Evolutionary conservation across 257 asterid genomes (phyloP).

Genomic region (Nyctanthes arbortristis): DNA sequence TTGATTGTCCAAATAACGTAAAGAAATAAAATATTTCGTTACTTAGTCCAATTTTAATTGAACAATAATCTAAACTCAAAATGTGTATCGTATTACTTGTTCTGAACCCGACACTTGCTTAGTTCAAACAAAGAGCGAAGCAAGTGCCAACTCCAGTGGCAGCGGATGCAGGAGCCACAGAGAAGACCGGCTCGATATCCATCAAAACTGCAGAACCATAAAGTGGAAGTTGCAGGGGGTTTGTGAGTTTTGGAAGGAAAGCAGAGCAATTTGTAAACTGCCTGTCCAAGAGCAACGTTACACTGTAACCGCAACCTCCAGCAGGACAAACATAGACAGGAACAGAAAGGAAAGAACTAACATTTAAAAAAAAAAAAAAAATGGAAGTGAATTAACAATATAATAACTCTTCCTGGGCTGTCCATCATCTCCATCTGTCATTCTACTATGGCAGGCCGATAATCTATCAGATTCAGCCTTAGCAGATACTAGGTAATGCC

Average conservation of each 20-base stretch:
- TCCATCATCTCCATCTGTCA: slow-evolving; percentile 10
- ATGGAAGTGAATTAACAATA: neutral
- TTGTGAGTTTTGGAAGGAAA: neutral
- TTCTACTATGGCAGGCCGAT: slow-evolving; percentile 6
- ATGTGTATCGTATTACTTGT: too few species aligned
- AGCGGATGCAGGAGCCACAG: too few species aligned
- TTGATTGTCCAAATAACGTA: too few species aligned
- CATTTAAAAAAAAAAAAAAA: neutral
- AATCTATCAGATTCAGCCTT: slow-evolving; percentile 5
- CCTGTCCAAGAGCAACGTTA: neutral
- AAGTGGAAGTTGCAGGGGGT: neutral
- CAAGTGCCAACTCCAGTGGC: too few species aligned
- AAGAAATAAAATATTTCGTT: too few species aligned
- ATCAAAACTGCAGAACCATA: neutral
- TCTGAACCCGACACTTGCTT: too few species aligned
- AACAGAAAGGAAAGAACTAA: neutral
- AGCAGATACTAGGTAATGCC: slow-evolving; percentile 13
- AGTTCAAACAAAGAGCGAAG: too few species aligned
- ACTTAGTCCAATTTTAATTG: too few species aligned
- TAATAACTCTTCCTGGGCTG: neutral
- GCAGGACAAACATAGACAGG: neutral
- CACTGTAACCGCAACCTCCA: neutral
- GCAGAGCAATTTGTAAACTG: neutral
- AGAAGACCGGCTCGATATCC: too few species aligned
- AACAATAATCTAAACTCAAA: too few species aligned